Percentiles rank a stretch among this genome's conserved stretches.
Evolutionary conservation across 352 stramenopile genomes (phyloP).

Genomic region (Phytophthora melonis): DNA sequence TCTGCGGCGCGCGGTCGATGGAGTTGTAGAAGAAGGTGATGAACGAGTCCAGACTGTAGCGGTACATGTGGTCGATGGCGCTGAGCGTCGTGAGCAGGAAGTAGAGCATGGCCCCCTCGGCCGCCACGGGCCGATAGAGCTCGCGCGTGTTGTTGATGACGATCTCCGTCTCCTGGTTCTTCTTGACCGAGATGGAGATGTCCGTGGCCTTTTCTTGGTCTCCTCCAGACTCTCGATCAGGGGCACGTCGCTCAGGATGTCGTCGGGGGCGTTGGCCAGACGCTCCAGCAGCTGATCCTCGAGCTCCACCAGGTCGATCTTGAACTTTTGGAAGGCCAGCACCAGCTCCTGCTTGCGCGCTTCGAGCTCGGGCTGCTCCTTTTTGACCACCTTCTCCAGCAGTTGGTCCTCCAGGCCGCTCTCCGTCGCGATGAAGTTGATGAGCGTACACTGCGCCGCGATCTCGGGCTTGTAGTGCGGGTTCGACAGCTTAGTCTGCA

Average conservation of each 20-base stretch:
- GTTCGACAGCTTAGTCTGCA: conserved; percentile 98
- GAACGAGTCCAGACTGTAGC: conserved; percentile 98
- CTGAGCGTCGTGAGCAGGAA: conserved; percentile 97
- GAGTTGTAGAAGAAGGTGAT: conserved; percentile 98
- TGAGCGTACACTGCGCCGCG: conserved; percentile 95
- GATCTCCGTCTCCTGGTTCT: conserved; percentile 95
- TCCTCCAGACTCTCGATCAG: conserved; percentile 97
- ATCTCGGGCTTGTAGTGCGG: conserved; percentile 99
- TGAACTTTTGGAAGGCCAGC: conserved; percentile 94
- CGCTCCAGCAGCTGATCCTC: conserved; percentile 97
- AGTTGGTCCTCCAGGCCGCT: conserved; percentile 96
- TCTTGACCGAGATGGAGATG: conserved; percentile 95
- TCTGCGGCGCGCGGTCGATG: conserved; percentile 88
- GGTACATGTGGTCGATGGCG: conserved; percentile 98
- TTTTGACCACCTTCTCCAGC: conserved; percentile 96
- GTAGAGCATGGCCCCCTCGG: conserved; percentile 97
- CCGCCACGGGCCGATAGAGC: conserved; percentile 93
- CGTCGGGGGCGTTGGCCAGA: conserved; percentile 95
- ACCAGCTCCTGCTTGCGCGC: conserved; percentile 95
- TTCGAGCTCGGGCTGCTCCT: conserved; percentile 96
- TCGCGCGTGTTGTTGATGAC: conserved; percentile 96
- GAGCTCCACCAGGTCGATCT: conserved; percentile 96
- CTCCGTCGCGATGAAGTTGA: conserved; percentile 98
- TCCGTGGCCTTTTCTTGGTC: conserved; percentile 97
- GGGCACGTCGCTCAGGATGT: conserved; percentile 97